A percentile compares a stretch with the other conserved stretches of the same genome.
phyloP scores from a whole-genome alignment of 2,329 filamentous ascomycete species.

The Phyllosticta capitalensis region DNA sequence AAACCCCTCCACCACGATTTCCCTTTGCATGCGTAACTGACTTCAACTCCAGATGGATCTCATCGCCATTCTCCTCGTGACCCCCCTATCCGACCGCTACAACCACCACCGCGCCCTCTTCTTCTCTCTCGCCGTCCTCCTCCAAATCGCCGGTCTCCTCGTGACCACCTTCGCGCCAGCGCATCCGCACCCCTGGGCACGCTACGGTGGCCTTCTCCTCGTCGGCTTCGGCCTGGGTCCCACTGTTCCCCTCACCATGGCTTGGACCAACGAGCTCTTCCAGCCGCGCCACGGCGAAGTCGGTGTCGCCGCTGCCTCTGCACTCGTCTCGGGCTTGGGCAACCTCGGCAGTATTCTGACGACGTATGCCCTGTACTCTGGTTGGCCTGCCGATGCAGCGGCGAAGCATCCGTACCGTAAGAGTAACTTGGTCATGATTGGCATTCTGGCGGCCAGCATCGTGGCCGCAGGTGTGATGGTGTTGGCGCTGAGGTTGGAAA shows the following conservation, averaged over 20 bases:
- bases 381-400: constrained; percentile 65
- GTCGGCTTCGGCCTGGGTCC: constrained; percentile 85
- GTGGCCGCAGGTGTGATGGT: constrained; percentile 61
- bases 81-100: constrained; percentile 79
- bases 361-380: constrained; percentile 80
- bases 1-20: constrained; percentile 9
- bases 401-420: constrained; percentile 65
- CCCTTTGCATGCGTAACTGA: constrained; percentile 12
- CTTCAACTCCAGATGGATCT: constrained; percentile 59
- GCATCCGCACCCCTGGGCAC: constrained; percentile 60
- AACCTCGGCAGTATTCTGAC: constrained; percentile 81
- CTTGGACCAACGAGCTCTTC: constrained; percentile 87
- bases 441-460: constrained; percentile 71
- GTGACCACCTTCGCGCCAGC: constrained; percentile 64
- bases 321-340: constrained; percentile 76
- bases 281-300: constrained; percentile 83
- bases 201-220: constrained; percentile 72
- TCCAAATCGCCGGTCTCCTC: constrained; percentile 76
- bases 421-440: constrained; percentile 83
- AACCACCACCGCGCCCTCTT: constrained; percentile 69
- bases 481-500: constrained; percentile 42
- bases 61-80: constrained; percentile 75
- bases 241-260: constrained; percentile 88
- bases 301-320: constrained; percentile 76
- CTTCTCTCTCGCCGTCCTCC: constrained; percentile 64